Evolutionary conservation across 768 basidiomycete genomes (phyloP), one percentile per base, ranked within the genome.

Genomic region (Dioszegia crocea): DNA sequence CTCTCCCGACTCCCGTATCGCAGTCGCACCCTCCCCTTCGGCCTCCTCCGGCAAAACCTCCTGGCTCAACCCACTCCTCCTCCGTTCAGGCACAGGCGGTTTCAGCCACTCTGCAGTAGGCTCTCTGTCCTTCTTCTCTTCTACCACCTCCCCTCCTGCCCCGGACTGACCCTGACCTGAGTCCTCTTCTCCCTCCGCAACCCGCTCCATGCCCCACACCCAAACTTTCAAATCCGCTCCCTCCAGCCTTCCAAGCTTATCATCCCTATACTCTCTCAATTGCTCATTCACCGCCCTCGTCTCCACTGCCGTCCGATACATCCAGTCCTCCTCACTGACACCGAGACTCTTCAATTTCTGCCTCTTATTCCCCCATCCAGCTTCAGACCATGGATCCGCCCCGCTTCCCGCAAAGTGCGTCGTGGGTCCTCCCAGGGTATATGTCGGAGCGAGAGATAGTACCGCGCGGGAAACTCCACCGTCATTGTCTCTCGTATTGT

Each of bases 281-380:
- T 68, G 62, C 16, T 82, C 79, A 48, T 85, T 86, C 41, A 85
- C 80, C 44, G 88, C 85, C 4, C 78, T 66, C 1, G 85, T 84
- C 31, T 86, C 81, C 65, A 79, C 81, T 0, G 91, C 87, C 61
- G 86, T 85, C 77, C 86, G 83, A 69, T 77, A 81, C 88, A 97
- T 93, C 92, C 92, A 98, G 70, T 94, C 94, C 66, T 92, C 88
- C 70, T 85, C 86, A 33, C 83, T 85, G 10, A 94, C 83, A 0
- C 90, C 89, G 59, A 89, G 87, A n/a, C 88, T 81, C 43, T 84
- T 82, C 56, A 93, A 75, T 68, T 87, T 75, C 24, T 86, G 85
- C 77, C 92, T 90, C 67, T 88, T 82, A 59, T 91, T 88, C 0
- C 87, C 86, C 62, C 88, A 88, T 0, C 89, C 90, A 0, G 89